Percentiles rank a stretch among this genome's conserved stretches.
phyloP scores from a whole-genome alignment of 2,329 filamentous ascomycete genomes.

The Davidsoniella neocaledoniae region DNA sequence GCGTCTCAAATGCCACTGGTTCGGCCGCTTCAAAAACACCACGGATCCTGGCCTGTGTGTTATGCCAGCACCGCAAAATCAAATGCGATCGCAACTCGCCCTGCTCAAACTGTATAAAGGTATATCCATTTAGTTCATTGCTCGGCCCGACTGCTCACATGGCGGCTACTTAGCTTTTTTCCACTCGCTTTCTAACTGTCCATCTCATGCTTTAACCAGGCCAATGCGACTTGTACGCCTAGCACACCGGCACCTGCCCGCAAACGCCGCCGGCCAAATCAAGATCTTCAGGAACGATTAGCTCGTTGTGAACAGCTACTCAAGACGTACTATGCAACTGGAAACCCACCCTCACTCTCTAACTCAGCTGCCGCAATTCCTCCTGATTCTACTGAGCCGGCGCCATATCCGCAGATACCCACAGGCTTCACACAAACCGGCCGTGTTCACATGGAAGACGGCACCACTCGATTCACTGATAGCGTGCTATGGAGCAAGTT shows the following conservation, averaged over 20 bases:
- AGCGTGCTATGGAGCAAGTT: conserved; percentile 36
- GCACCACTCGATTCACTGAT: conserved; percentile 39
- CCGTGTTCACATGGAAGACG: conserved; percentile 39
- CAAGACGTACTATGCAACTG: conserved; percentile 34
- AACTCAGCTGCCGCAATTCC: conserved; percentile 1
- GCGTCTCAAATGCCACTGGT: conserved; percentile 10
- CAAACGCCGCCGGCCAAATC: conserved; percentile 41
- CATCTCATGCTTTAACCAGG: conserved; percentile 21
- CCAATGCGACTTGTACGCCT: conserved; percentile 41
- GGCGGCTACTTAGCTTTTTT: not conserved
- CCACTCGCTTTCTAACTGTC: not conserved
- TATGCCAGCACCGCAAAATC: conserved; percentile 46
- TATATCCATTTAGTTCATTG: conserved; percentile 17
- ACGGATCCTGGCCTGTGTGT: conserved; percentile 35
- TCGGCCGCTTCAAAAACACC: conserved; percentile 21
- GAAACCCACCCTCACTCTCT: conserved; percentile 8
- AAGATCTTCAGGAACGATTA: conserved; percentile 43
- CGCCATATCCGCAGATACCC: conserved; percentile 7
- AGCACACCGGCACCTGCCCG: conserved; percentile 43
- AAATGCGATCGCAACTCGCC: conserved; percentile 43
- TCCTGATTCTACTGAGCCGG: conserved; percentile 9
- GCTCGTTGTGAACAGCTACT: conserved; percentile 41
- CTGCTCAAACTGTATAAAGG: conserved; percentile 44
- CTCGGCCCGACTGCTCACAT: not conserved
- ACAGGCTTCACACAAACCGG: conserved; percentile 27